Base-by-base conservation (phyloP, 2,329 filamentous ascomycete species). In the Shiraia sp. region DNA sequence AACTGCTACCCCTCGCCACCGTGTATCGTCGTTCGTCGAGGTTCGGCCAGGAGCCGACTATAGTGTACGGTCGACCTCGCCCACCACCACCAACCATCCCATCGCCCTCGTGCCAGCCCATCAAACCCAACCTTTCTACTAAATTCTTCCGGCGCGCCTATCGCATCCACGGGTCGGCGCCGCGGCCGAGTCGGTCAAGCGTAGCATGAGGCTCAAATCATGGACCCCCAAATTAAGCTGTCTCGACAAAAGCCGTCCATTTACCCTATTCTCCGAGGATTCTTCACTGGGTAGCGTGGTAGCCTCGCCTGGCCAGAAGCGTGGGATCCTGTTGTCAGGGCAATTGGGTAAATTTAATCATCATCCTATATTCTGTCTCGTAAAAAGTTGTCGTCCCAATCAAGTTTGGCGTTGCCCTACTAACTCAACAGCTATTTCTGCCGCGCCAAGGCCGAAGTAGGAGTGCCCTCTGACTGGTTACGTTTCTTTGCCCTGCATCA, bases 81-180 rank as follows among this genome's bases (percentile, higher is more conserved):
- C 36, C 36, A 31, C 24, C 14, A 26, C 25, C 23, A 17, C 27
- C 19, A 25, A 4, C 17, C n/a, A n/a, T n/a, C n/a, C n/a, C n/a
- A n/a, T n/a, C n/a, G n/a, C n/a, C n/a, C n/a, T n/a, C n/a, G n/a
- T n/a, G n/a, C n/a, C n/a, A n/a, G n/a, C n/a, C n/a, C n/a, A n/a
- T n/a, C n/a, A n/a, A n/a, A n/a, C n/a, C n/a, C n/a, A n/a, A n/a
- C n/a, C n/a, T n/a, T n/a, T n/a, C n/a, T n/a, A 41, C 22, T 39
- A 34, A 58, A 53, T 57, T 58, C 45, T 57, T 59, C 56, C 56
- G 56, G 49, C n/a, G 32, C 51, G 45, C 27, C 52, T 51, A 45
- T 49, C 42, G 47, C 46, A 39, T 41, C 37, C 36, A 50, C 49
- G 44, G 29, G 38, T 55, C 49, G 53, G 54, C 49, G 57, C 55